Percentiles rank a stretch among this genome's conserved stretches.
Conservation (phyloP, 768 basidiomycete species). For the Zangia roseola region DNA sequence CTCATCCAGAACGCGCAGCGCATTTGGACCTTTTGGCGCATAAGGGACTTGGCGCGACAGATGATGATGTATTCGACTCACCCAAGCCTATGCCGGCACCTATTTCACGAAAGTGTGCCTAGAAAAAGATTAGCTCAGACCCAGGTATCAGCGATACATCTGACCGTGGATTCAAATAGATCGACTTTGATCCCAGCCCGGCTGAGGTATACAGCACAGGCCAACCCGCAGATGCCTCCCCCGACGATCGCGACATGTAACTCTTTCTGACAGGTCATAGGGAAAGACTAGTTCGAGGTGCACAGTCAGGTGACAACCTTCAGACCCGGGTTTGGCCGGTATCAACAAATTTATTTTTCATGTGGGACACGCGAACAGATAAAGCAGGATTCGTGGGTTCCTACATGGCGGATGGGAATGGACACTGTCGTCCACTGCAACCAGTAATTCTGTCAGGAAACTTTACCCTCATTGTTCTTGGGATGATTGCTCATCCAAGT, state of each 20-base stretch:
- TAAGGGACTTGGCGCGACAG: not conserved
- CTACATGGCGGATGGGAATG: not conserved
- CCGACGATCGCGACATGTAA: constrained; percentile 54
- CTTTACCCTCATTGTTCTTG: too few species aligned
- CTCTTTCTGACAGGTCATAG: constrained; percentile 30
- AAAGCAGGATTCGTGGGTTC: too few species aligned
- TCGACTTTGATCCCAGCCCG: constrained; percentile 43
- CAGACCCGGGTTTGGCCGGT: too few species aligned
- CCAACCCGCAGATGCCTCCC: constrained; percentile 54
- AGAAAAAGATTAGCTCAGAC: not conserved
- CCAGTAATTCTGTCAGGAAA: too few species aligned
- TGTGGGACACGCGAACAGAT: too few species aligned
- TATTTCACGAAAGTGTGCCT: constrained; percentile 50
- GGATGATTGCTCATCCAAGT: too few species aligned
- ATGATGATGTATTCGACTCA: constrained; percentile 13
- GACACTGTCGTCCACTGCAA: too few species aligned
- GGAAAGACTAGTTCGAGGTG: too few species aligned
- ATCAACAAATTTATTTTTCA: too few species aligned
- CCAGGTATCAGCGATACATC: not conserved
- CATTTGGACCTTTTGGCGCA: constrained; percentile 44
- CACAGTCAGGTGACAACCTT: too few species aligned
- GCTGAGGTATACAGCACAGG: constrained; percentile 44
- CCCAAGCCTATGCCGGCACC: constrained; percentile 57
- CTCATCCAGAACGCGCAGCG: constrained; percentile 42
- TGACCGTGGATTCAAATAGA: constrained; percentile 55